Base-by-base conservation (phyloP, 75 land plant genomes). In the Cunninghamia lanceolata region DNA sequence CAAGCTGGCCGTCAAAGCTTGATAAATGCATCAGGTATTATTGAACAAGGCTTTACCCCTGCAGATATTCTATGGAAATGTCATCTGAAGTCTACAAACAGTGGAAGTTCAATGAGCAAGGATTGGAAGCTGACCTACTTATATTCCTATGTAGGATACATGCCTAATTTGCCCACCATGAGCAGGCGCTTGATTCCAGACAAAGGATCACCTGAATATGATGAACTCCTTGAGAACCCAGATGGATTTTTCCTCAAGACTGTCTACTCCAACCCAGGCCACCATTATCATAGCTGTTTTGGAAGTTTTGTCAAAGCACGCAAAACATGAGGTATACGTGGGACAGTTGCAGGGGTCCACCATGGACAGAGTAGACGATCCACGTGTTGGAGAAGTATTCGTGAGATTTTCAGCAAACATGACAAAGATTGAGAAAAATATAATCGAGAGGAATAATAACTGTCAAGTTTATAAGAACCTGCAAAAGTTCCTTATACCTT, bases 151-250 rank as follows among this genome's bases (percentile, higher is more conserved):
- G n/a, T n/a, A n/a, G n/a, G n/a, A n/a, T n/a, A n/a, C n/a, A n/a
- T n/a, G n/a, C n/a, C n/a, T n/a, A n/a, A n/a, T n/a, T n/a, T n/a
- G n/a, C n/a, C n/a, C n/a, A n/a, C n/a, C n/a, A n/a, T n/a, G n/a
- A 91, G 92, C 75, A 91, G 93, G 19, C 87, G 90, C 7, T 88
- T 93, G 84, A 93, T 96, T 89, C 98, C 96, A 3, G 89, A 92
- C 3, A 83, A 86, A 25, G 96, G 95, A 3, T 84, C 94, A 13
- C 19, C 54, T 16, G 96, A 94, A 80, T 92, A 91, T 82, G 85
- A 85, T 19, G 94, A 96, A 88, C 87, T 95, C 3, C 86, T 89
- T 28, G 34, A 46, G 10, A 32, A 93, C 81, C 95, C 94, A 1
- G 95, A 96, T 17, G 1, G 19, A 52, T 92, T 87, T 79, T 94